Percentiles rank a stretch among this genome's conserved stretches.
Conservation (phyloP, 2,329 filamentous ascomycete species). For the Ceratocystis cacaofunesta region DNA sequence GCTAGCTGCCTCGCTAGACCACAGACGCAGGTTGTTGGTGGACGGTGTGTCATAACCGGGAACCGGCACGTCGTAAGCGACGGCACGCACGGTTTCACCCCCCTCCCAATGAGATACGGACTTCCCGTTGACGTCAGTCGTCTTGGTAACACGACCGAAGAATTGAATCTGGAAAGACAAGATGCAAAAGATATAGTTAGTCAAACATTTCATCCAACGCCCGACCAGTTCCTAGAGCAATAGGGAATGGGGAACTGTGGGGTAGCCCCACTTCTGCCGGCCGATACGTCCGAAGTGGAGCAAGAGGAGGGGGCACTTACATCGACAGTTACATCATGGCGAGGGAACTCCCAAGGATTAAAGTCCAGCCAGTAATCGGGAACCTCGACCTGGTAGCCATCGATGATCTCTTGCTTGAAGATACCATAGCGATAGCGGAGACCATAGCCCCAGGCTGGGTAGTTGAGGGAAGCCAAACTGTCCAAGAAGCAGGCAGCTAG, state of each 20-base stretch:
- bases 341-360: conserved; percentile 96
- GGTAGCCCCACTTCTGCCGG: neutral
- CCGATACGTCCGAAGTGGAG: neutral
- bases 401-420: conserved; percentile 98
- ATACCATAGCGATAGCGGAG: conserved; percentile 92
- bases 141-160: conserved; percentile 69
- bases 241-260: neutral
- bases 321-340: conserved; percentile 89
- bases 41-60: conserved; percentile 80
- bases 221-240: too few species aligned
- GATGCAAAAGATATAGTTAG: neutral
- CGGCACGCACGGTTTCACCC: conserved; percentile 79
- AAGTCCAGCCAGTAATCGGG: conserved; percentile 99
- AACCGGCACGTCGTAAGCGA: conserved; percentile 85
- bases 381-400: conserved; percentile 95
- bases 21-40: conserved; percentile 91
- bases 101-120: conserved; percentile 68
- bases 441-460: conserved; percentile 93
- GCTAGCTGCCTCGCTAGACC: conserved; percentile 93
- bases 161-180: conserved; percentile 56
- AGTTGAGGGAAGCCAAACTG: conserved; percentile 87
- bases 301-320: conserved; percentile 28
- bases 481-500: conserved; percentile 95
- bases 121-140: conserved; percentile 63
- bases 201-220: neutral